Evolutionary conservation across 116 monocot species (phyloP).

Genomic region (Thalassia testudinum): DNA sequence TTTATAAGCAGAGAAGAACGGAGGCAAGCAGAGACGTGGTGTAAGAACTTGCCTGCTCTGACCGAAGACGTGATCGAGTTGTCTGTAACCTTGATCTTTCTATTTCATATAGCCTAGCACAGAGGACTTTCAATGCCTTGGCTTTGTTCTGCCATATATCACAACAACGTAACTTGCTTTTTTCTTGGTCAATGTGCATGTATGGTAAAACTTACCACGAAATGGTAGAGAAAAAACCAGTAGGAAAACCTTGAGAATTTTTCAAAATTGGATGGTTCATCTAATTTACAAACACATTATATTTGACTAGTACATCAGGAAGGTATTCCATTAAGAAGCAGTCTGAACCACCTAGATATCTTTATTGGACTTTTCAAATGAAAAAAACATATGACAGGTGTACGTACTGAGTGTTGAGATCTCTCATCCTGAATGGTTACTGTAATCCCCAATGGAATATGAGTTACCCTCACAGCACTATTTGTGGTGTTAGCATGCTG

Average conservation of each 20-base stretch:
- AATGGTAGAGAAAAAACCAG: no score
- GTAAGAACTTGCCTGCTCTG: slow-evolving; percentile 47
- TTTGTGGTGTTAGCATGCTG: slow-evolving; percentile 95
- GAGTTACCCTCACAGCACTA: slow-evolving; percentile 91
- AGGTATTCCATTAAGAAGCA: no score
- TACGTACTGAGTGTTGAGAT: slow-evolving; percentile 85
- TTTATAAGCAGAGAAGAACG: no score
- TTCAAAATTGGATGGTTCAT: no score
- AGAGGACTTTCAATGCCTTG: slow-evolving; percentile 85
- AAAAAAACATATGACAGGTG: neutral
- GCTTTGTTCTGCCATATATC: slow-evolving; percentile 70
- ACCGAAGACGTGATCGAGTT: slow-evolving; percentile 66
- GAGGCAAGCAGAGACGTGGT: neutral
- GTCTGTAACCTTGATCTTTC: slow-evolving; percentile 69
- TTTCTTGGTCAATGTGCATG: no score
- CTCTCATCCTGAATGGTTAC: slow-evolving; percentile 97
- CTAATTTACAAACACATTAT: no score
- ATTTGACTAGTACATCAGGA: no score
- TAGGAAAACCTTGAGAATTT: no score
- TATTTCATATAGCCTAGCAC: slow-evolving; percentile 73
- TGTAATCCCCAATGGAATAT: slow-evolving; percentile 74
- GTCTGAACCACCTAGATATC: no score
- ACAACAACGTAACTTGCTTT: no score
- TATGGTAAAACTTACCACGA: no score
- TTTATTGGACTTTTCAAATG: no score